Evolutionary conservation across 139 green algal genomes (phyloP).

Genomic region (Mesotaenium endlicherianum): DNA sequence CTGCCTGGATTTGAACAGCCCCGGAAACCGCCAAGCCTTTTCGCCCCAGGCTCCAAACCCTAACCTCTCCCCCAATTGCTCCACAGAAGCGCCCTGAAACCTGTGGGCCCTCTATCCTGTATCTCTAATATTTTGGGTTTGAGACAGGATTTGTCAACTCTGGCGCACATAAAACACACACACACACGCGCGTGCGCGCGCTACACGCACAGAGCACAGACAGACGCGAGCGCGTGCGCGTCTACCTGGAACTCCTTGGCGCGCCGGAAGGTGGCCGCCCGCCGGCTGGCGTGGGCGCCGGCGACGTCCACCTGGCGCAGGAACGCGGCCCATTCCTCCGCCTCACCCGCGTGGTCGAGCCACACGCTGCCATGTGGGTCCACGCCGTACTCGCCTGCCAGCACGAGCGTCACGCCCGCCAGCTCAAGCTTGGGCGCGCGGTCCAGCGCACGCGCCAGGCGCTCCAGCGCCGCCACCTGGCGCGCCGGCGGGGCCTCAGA

Average conservation of each 20-base stretch:
- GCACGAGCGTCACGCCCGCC: slow-evolving; percentile 1
- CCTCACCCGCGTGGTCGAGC: slow-evolving; percentile 8
- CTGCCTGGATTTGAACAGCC: too few species aligned
- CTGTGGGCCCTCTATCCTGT: too few species aligned
- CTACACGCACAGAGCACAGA: too few species aligned
- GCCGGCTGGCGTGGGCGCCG: background rate
- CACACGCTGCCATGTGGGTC: slow-evolving; percentile 17
- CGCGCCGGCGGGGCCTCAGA: background rate
- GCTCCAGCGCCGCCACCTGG: background rate
- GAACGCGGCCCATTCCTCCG: background rate
- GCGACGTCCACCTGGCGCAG: background rate
- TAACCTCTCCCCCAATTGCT: too few species aligned
- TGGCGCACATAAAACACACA: too few species aligned
- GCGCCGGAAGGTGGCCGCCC: background rate
- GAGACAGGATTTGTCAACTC: too few species aligned
- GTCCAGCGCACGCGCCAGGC: background rate
- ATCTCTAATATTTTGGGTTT: too few species aligned
- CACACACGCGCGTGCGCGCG: too few species aligned
- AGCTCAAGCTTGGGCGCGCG: slow-evolving; percentile 16
- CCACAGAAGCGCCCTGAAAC: too few species aligned
- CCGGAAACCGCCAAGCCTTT: too few species aligned
- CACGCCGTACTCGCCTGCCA: slow-evolving; percentile 13
- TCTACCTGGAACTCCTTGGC: background rate
- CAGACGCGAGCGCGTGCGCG: too few species aligned
- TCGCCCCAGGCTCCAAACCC: too few species aligned